Base-by-base conservation (phyloP, 164 flowering plant species). In the Saururus chinensis region DNA sequence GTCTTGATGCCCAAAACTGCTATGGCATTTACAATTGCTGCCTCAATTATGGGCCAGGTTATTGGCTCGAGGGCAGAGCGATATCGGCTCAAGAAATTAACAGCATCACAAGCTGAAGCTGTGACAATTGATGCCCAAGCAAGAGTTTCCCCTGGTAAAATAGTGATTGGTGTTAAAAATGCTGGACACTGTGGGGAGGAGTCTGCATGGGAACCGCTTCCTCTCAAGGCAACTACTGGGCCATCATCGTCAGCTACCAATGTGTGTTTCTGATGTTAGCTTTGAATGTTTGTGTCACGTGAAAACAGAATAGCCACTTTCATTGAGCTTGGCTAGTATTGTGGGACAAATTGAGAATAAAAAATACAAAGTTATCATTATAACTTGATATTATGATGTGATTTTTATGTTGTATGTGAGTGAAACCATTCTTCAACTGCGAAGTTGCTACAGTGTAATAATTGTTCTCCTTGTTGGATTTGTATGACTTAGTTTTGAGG, bases 11-110 rank as follows among this genome's bases (percentile, higher is more conserved):
- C 96, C 5, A 86, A 84, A 64, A 71, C 84, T 1, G 93, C 96
- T 4, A 89, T 89, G 89, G 91, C 84, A 0, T 58, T 89, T 61
- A 89, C 96, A 9, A 79, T 86, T 68, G 87, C 77, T 23, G 96
- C 93, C 19, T 86, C 96, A 4, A 59, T 89, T 25, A 60, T 86
- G 9, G 96, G 96, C 2, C 96, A 89, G 81, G 77, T 81, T 12
- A 82, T 86, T 51, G 96, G 96, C 14, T 84, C 96, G 0, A 79
- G 96, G 62, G 96, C 96, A 21, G 96, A 89, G 73, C 71, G 87
- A 23, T 23, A 74, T 22, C 77, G 96, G 20, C 60, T 89, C 65
- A 81, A 72, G 65, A 16, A 61, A 60, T 45, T 45, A 17, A 17
- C 56, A 1, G 56, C 56, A 53, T 53, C 56, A 5, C 22, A 53